These are phyloP conservation scores for Hypoxylon intermedium DNA, from an alignment of 495 filamentous ascomycete species.

Conservation along the genomic window DNA sequence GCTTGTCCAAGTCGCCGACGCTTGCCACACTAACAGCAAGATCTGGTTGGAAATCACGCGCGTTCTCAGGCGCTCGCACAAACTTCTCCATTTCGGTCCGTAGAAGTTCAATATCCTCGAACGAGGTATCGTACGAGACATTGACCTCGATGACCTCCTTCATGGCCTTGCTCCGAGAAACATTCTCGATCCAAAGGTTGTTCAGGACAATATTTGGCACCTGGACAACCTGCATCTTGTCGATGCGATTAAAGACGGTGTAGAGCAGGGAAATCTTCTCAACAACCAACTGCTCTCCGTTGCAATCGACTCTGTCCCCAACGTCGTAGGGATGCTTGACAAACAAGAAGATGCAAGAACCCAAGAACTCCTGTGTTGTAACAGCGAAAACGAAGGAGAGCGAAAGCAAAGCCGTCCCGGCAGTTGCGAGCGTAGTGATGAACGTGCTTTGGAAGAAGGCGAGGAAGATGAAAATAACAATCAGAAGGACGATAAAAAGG, in stretches of 20 bases:
- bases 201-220: slow-evolving; percentile 92
- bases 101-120: slow-evolving; percentile 85
- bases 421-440: slow-evolving; percentile 87
- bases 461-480: slow-evolving; percentile 86
- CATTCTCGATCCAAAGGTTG: slow-evolving; percentile 90
- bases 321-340: slow-evolving; percentile 94
- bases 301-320: slow-evolving; percentile 88
- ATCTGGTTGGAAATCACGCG: slow-evolving; percentile 88
- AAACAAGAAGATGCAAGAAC: slow-evolving; percentile 96
- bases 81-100: slow-evolving; percentile 83
- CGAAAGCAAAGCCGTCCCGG: slow-evolving; percentile 91
- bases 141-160: slow-evolving; percentile 80
- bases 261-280: slow-evolving; percentile 94
- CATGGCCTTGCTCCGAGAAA: slow-evolving; percentile 89
- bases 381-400: slow-evolving; percentile 92
- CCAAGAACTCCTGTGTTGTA: slow-evolving; percentile 91
- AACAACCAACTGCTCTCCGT: slow-evolving; percentile 74
- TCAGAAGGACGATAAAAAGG: slow-evolving; percentile 75
- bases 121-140: slow-evolving; percentile 81
- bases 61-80: slow-evolving; percentile 84
- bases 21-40: slow-evolving; percentile 78
- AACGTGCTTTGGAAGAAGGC: slow-evolving; percentile 87
- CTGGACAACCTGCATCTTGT: slow-evolving; percentile 76
- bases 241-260: slow-evolving; percentile 87
- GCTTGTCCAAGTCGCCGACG: slow-evolving; percentile 85